Evolutionary conservation across 345 rosid species (phyloP).

Genomic region (Erodium maritimum): DNA sequence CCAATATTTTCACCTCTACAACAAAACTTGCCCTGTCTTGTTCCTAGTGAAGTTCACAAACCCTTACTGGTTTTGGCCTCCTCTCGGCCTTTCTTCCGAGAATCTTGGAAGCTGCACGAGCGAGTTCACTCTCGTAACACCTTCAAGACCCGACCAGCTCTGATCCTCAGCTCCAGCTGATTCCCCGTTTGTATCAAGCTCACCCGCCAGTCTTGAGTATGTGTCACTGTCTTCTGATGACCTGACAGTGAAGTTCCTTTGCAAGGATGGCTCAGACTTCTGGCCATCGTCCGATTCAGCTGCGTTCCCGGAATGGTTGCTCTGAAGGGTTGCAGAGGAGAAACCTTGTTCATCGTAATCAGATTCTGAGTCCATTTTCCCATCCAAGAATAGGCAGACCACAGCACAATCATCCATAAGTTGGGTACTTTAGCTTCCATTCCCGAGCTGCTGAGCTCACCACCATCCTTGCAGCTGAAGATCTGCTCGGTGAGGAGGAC

Average conservation of each 20-base stretch:
- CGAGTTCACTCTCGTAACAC: slow-evolving; percentile 93
- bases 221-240: slow-evolving; percentile 47
- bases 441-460: slow-evolving; percentile 85
- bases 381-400: slow-evolving; percentile 87
- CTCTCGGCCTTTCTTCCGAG: slow-evolving; percentile 45
- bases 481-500: slow-evolving; percentile 62
- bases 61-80: slow-evolving; percentile 13
- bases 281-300: slow-evolving; percentile 69
- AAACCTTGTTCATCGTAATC: slow-evolving; percentile 66
- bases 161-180: slow-evolving; percentile 50
- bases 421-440: slow-evolving; percentile 96
- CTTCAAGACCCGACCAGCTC: slow-evolving; percentile 89
- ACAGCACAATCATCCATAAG: slow-evolving; percentile 99
- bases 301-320: slow-evolving; percentile 59
- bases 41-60: not conserved
- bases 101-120: slow-evolving; percentile 97
- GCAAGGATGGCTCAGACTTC: slow-evolving; percentile 73
- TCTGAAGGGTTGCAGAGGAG: slow-evolving; percentile 69
- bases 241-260: slow-evolving; percentile 80
- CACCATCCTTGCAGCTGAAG: slow-evolving; percentile 74
- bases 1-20: slow-evolving; percentile 13
- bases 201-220: slow-evolving; percentile 19
- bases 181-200: not conserved
- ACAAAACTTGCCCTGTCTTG: slow-evolving; percentile 13
- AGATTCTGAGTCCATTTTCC: slow-evolving; percentile 85